phyloP scores from a whole-genome alignment of 352 stramenopile genomes.

The Globisporangium apiculatum region DNA sequence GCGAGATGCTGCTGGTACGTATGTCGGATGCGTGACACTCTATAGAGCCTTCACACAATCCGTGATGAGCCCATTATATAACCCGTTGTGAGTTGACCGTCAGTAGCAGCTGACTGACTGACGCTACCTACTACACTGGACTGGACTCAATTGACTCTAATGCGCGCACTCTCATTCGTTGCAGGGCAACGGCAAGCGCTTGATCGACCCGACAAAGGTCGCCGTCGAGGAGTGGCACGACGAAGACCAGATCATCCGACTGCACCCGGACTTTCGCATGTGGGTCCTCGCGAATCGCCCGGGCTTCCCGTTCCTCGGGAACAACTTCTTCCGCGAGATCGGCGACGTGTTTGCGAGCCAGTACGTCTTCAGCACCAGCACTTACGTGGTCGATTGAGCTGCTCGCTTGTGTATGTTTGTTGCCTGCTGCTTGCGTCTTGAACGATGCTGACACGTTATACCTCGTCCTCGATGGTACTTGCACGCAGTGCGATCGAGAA shows the following conservation, averaged over 20 bases:
- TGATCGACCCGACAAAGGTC: constrained; percentile 70
- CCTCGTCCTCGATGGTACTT: no score
- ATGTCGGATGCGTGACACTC: no score
- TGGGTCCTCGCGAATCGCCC: constrained; percentile 94
- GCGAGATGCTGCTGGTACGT: constrained; percentile 88
- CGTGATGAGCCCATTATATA: no score
- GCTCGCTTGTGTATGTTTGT: background rate
- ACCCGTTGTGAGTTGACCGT: no score
- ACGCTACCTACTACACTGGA: background rate
- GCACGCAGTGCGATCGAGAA: constrained; percentile 75
- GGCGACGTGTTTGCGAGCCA: constrained; percentile 92
- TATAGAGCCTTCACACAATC: no score
- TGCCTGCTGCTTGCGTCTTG: background rate
- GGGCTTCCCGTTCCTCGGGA: constrained; percentile 96
- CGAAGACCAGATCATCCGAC: constrained; percentile 76
- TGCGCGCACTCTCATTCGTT: no score
- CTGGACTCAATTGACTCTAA: background rate
- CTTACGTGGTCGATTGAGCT: background rate
- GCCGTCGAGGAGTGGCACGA: constrained; percentile 52
- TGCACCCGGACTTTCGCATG: constrained; percentile 92
- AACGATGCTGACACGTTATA: no score
- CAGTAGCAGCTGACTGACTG: no score
- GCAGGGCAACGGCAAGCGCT: constrained; percentile 82
- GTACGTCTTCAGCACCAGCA: constrained; percentile 22
- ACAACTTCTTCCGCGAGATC: constrained; percentile 94